These are phyloP conservation scores for Pleurotus citrinopileatus DNA, from an alignment of 768 basidiomycete species.

Conservation along the genomic window DNA sequence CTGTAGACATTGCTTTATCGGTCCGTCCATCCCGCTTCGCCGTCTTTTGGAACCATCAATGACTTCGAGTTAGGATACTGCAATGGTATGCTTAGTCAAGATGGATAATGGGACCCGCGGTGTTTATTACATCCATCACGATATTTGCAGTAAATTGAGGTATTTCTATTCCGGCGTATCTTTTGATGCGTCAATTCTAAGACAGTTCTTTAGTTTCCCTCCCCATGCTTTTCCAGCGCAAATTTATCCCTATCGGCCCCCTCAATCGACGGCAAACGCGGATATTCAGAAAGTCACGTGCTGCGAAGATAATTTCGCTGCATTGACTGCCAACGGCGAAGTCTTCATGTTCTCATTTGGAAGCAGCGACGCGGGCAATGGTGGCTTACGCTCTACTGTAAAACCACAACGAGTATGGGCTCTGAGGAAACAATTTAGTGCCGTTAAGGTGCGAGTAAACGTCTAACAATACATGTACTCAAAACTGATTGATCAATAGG, in stretches of 20 bases:
- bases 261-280: slow-evolving; percentile 66
- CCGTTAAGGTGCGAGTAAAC: slow-evolving; percentile 56
- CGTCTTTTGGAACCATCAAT: neutral
- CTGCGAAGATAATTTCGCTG: slow-evolving; percentile 79
- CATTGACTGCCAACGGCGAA: slow-evolving; percentile 84
- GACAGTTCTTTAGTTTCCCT: slow-evolving; percentile 55
- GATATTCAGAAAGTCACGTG: slow-evolving; percentile 77
- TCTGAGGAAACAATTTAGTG: slow-evolving; percentile 79
- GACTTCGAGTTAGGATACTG: slow-evolving; percentile 58
- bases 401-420: slow-evolving; percentile 93
- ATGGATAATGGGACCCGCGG: slow-evolving; percentile 75
- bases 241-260: slow-evolving; percentile 78
- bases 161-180: slow-evolving; percentile 20
- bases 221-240: slow-evolving; percentile 72
- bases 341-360: slow-evolving; percentile 71
- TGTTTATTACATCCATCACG: slow-evolving; percentile 54
- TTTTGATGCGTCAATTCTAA: slow-evolving; percentile 1
- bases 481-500: slow-evolving; percentile 36
- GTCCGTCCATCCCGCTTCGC: slow-evolving; percentile 36
- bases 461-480: neutral
- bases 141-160: slow-evolving; percentile 73
- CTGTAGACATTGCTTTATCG: slow-evolving; percentile 71
- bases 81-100: slow-evolving; percentile 78
- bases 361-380: slow-evolving; percentile 31
- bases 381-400: slow-evolving; percentile 36